Evolutionary conservation across 257 asterid genomes (phyloP), one percentile per base, ranked within the genome.

Genomic region (Pogostemon cablin): DNA sequence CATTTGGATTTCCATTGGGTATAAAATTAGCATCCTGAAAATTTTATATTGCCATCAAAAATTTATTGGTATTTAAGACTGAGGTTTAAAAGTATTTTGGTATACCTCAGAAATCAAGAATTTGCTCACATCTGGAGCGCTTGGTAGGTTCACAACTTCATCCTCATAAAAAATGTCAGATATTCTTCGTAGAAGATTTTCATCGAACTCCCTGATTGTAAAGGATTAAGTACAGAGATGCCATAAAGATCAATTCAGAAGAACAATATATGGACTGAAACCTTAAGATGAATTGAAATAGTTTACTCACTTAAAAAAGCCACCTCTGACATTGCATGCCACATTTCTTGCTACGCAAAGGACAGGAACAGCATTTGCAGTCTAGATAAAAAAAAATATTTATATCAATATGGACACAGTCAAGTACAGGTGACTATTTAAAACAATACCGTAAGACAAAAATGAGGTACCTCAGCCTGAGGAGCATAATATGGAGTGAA

Each of bases 401-500:
- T 42, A 32, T 64, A 52, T 84, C 58, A 68, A 37, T 60, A 64
- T 4, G 2, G 56, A 42, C 6, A 52, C 43, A 63, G 78, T 42
- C 39, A 41, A 7, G 66, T 11, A 44, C 12, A 32, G 32, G 32
- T 25, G 32, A 65, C 72, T 43, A 52, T 39, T 65, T 5, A 74
- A 56, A 72, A 77, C 53, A 25, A 57, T 75, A 71, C 46, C 50
- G 32, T 37, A 12, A 71, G 54, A 55, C 59, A 43, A 68, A 69
- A 63, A 17, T n/a, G 54, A 11, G 65, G 71, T 80, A 95, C 99
- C 99, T 95, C 99, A 38, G 99, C 99, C 76, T 88, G 99, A 15
- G 99, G 99, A 68, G 99, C 96, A 87, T 82, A 89, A 83, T 95
- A 95, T 60, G 99, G 99, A 78, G 92, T 84, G 85, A 95, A 95